Conservation (phyloP, 768 basidiomycete species). For the Rhodotorula kratochvilovae region DNA sequence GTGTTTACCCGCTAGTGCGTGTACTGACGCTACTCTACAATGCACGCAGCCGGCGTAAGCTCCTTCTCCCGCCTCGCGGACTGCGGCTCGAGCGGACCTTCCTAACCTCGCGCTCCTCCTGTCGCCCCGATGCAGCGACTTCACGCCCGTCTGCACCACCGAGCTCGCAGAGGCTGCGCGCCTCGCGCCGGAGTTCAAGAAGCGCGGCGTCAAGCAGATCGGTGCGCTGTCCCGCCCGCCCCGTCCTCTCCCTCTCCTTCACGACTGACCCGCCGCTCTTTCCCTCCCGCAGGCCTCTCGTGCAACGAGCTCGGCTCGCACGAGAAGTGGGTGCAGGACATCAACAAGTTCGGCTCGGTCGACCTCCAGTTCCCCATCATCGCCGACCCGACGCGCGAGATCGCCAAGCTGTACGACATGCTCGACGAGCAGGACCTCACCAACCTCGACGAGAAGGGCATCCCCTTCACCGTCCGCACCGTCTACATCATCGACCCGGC, state of each 20-base stretch:
- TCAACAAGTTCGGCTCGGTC: conserved; percentile 62
- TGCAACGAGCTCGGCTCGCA: conserved; percentile 85
- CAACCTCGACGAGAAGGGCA: conserved; percentile 59
- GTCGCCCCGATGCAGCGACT: neutral
- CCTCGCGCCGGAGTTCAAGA: conserved; percentile 73
- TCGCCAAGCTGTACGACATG: conserved; percentile 35
- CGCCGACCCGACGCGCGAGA: conserved; percentile 68
- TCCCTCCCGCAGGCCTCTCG: conserved; percentile 50
- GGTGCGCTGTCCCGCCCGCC: conserved; percentile 44
- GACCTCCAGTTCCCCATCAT: conserved; percentile 91
- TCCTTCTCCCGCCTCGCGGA: neutral
- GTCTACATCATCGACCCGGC: conserved; percentile 92
- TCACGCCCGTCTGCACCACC: conserved; percentile 68
- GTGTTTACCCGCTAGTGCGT: neutral
- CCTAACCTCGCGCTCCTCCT: conserved; percentile 36
- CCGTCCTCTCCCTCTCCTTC: neutral
- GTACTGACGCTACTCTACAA: neutral
- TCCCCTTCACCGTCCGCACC: conserved; percentile 96
- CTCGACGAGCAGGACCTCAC: conserved; percentile 82
- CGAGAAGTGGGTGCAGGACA: conserved; percentile 48
- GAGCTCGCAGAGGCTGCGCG: conserved; percentile 78
- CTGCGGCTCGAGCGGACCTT: neutral
- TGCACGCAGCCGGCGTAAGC: neutral
- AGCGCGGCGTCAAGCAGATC: conserved; percentile 86
- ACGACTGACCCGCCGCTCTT: neutral